A percentile compares a stretch with the other conserved stretches of the same genome.
phyloP scores from a whole-genome alignment of 495 filamentous ascomycete species.

The Letharia lupina region DNA sequence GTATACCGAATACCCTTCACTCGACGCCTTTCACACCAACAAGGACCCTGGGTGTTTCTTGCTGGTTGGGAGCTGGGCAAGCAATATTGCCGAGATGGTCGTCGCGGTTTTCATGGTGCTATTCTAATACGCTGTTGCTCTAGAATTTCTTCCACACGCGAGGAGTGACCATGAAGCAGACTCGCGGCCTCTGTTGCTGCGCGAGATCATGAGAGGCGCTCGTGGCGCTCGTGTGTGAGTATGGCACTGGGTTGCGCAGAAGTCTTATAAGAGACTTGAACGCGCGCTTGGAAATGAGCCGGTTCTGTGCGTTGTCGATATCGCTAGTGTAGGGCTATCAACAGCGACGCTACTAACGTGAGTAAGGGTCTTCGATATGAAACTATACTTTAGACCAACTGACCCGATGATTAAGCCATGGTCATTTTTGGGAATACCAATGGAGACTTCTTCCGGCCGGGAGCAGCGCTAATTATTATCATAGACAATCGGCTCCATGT shows the following conservation, averaged over 20 bases:
- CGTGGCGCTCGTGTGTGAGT: constrained; percentile 11
- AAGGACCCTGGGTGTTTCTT: constrained; percentile 8
- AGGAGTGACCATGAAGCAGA: background rate
- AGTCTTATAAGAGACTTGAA: background rate
- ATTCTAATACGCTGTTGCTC: constrained; percentile 16
- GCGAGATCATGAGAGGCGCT: constrained; percentile 14
- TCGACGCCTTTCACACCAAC: constrained; percentile 6
- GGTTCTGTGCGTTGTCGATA: constrained; percentile 6
- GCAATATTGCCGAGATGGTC: constrained; percentile 14
- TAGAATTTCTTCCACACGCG: constrained; percentile 7
- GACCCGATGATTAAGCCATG: background rate
- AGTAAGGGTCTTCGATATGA: background rate
- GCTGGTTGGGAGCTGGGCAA: constrained; percentile 17
- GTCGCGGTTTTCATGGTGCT: constrained; percentile 19
- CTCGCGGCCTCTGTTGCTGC: constrained; percentile 6
- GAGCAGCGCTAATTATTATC: background rate
- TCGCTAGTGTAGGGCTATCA: constrained; percentile 11
- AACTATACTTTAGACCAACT: background rate
- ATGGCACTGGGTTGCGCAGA: constrained; percentile 12
- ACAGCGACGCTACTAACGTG: constrained; percentile 9
- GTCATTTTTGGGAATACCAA: constrained; percentile 11
- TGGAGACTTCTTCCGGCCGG: background rate
- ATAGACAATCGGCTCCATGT: constrained; percentile 16
- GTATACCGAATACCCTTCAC: background rate
- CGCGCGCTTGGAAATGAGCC: background rate